phyloP scores from a whole-genome alignment of 2,329 filamentous ascomycete species.

The Didymosphaeria variabile region DNA sequence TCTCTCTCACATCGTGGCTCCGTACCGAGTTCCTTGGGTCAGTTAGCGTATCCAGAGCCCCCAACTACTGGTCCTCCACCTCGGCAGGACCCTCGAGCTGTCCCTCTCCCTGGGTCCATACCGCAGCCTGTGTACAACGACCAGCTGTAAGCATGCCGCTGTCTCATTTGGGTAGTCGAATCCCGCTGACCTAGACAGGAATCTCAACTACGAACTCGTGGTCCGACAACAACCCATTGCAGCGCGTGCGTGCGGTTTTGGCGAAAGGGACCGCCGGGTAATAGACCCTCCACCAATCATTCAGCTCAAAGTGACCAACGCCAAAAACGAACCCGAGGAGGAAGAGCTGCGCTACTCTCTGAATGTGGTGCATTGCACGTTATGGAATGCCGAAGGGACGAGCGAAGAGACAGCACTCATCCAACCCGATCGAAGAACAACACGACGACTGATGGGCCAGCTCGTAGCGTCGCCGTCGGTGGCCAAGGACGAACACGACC shows the following conservation, averaged over 20 bases:
- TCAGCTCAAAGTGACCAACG: constrained; percentile 72
- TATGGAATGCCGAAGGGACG: constrained; percentile 74
- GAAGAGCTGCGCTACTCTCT: constrained; percentile 72
- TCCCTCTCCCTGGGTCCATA: constrained; percentile 49
- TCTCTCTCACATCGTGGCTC: constrained; percentile 50
- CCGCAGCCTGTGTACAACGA: constrained; percentile 51
- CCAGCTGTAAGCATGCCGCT: constrained; percentile 47
- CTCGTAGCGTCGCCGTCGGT: constrained; percentile 80
- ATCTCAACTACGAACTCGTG: constrained; percentile 59
- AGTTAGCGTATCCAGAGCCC: constrained; percentile 45
- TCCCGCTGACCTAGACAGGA: constrained; percentile 39
- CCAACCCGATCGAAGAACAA: constrained; percentile 75
- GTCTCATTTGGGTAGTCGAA: constrained; percentile 25
- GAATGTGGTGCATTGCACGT: constrained; percentile 78
- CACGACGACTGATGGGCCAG: constrained; percentile 81
- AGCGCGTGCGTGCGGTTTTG: constrained; percentile 82
- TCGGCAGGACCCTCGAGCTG: constrained; percentile 38
- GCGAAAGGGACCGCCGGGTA: constrained; percentile 80
- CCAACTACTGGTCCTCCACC: constrained; percentile 39
- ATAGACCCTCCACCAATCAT: constrained; percentile 87
- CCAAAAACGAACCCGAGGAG: constrained; percentile 57
- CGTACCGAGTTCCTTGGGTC: constrained; percentile 40
- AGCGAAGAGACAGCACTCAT: constrained; percentile 73
- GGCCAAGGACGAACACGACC: constrained; percentile 75
- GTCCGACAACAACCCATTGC: constrained; percentile 82